These are phyloP conservation scores for Tetrastigma voinierianum DNA, from an alignment of 164 flowering plant species.

Conservation along the genomic window DNA sequence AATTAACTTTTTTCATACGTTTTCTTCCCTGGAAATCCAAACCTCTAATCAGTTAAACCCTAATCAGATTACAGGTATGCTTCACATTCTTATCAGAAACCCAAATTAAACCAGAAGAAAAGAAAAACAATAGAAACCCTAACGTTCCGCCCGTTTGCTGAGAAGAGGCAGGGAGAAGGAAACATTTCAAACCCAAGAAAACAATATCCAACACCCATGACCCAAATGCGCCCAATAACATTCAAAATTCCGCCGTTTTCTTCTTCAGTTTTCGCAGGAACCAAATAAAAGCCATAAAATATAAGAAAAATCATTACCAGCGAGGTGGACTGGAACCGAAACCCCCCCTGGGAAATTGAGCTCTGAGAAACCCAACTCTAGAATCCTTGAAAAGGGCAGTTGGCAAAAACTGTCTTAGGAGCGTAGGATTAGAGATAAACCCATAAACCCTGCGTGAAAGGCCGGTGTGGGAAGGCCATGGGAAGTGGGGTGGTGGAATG, in stretches of 20 bases:
- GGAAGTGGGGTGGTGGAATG: constrained; percentile 6
- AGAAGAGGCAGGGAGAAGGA: no score
- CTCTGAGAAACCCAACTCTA: constrained; percentile 17
- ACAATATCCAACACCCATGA: no score
- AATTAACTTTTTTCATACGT: no score
- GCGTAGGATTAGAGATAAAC: constrained; percentile 22
- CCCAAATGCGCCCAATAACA: not conserved
- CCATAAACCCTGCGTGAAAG: constrained; percentile 9
- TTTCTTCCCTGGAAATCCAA: no score
- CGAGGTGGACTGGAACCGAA: constrained; percentile 2
- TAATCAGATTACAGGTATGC: no score
- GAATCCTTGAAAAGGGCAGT: constrained; percentile 21
- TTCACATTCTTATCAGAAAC: no score
- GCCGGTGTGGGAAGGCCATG: constrained; percentile 14
- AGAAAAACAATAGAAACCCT: no score
- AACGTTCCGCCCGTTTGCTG: no score
- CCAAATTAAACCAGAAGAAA: no score
- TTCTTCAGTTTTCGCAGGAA: not conserved
- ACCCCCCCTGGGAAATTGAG: constrained; percentile 13
- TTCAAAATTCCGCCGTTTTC: not conserved
- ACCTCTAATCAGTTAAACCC: no score
- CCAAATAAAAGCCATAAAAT: not conserved
- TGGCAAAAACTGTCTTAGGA: constrained; percentile 13
- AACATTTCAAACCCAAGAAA: no score
- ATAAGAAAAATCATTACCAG: constrained; percentile 24